These are phyloP conservation scores for Boletus rubroflammeus DNA, from an alignment of 768 basidiomycete species.

Conservation along the genomic window DNA sequence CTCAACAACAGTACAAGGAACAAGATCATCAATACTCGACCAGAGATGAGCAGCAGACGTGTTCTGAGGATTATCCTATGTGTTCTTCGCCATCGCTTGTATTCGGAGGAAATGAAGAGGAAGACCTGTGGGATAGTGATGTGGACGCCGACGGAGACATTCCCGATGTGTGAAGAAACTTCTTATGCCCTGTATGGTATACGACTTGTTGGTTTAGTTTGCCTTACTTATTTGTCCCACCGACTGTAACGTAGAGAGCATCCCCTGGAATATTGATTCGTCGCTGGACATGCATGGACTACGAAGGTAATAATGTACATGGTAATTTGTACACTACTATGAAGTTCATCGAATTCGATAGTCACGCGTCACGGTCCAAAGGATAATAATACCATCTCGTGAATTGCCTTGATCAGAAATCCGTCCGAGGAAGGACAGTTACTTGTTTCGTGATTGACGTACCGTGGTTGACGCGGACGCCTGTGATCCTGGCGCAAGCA, in stretches of 20 bases:
- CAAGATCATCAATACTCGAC: constrained; percentile 21
- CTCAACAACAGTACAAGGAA: constrained; percentile 26
- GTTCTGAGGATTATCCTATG: constrained; percentile 24
- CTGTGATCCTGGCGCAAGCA: neutral
- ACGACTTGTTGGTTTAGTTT: constrained; percentile 21
- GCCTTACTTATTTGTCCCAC: constrained; percentile 3
- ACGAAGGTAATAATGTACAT: neutral
- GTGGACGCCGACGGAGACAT: constrained; percentile 20
- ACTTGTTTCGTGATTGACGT: neutral
- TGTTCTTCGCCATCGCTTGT: constrained; percentile 16
- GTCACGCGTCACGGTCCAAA: neutral
- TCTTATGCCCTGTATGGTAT: constrained; percentile 9
- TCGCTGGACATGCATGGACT: neutral
- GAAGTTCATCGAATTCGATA: neutral
- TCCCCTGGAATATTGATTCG: neutral
- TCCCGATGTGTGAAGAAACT: constrained; percentile 17
- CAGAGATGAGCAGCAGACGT: constrained; percentile 5
- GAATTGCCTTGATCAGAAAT: too few relatives aligned
- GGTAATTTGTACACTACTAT: neutral
- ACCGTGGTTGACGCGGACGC: neutral
- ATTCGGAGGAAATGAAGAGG: constrained; percentile 12
- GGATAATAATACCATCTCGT: neutral
- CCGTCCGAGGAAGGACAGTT: neutral
- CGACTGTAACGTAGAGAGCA: constrained; percentile 24
- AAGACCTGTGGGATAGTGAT: constrained; percentile 21